Conservation (phyloP, 2,329 filamentous ascomycete genomes). For the Colletotrichum magnum region DNA sequence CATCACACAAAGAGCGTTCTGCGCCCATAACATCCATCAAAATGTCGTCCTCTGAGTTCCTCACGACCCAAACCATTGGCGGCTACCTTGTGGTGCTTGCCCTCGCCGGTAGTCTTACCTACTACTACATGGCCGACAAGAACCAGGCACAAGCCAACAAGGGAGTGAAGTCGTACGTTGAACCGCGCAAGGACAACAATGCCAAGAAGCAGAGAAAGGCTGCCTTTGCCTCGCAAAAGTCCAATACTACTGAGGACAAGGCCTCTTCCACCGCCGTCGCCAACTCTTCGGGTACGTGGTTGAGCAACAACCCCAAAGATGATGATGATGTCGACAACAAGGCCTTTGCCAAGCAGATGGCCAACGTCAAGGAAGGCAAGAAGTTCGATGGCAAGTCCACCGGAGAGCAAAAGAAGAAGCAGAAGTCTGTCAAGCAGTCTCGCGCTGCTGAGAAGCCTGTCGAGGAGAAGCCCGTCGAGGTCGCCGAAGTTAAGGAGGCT, state of each 20-base stretch:
- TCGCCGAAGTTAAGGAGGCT: conserved; percentile 72
- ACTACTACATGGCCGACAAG: conserved; percentile 44
- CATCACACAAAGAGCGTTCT: conserved; percentile 9
- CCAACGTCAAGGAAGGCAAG: conserved; percentile 78
- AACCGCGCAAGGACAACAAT: conserved; percentile 56
- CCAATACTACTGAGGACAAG: conserved; percentile 49
- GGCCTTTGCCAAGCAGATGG: conserved; percentile 83
- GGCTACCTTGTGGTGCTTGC: conserved; percentile 40
- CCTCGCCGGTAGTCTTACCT: conserved; percentile 38
- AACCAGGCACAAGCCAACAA: conserved; percentile 49
- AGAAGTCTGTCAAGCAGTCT: conserved; percentile 79
- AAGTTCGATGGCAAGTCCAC: conserved; percentile 69
- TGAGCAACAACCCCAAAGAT: conserved; percentile 47
- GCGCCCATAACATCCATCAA: conserved; percentile 34
- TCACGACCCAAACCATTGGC: conserved; percentile 39
- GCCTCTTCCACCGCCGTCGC: conserved; percentile 45
- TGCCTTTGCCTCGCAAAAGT: conserved; percentile 55
- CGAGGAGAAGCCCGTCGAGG: conserved; percentile 57
- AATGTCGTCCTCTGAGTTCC: conserved; percentile 42
- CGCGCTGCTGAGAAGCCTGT: conserved; percentile 66
- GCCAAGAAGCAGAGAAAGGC: conserved; percentile 64
- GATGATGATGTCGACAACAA: conserved; percentile 77
- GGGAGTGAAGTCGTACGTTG: conserved; percentile 46
- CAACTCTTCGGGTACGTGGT: conserved; percentile 47
- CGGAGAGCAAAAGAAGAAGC: conserved; percentile 73